Percentiles rank a stretch among this genome's conserved stretches.
Conservation (phyloP, 306 rosid genomes). For the Rosa multiflora region DNA sequence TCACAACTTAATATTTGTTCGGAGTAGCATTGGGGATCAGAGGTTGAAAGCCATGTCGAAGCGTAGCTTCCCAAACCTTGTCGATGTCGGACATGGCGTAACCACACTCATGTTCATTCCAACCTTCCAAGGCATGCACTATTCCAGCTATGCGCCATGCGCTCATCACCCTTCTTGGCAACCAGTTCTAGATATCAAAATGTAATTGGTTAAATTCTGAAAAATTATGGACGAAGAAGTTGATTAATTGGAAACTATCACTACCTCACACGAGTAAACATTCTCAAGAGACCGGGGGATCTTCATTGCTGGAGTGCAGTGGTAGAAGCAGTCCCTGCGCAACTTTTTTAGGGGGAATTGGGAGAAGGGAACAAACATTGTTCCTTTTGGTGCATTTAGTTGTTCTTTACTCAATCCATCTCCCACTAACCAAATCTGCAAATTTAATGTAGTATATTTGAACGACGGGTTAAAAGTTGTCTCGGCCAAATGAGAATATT, state of each 20-base stretch:
- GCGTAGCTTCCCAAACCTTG: conserved; percentile 60
- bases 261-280: conserved; percentile 78
- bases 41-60: conserved; percentile 67
- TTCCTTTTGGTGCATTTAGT: conserved; percentile 56
- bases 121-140: conserved; percentile 68
- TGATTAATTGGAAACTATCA: not conserved
- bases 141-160: conserved; percentile 75
- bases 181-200: conserved; percentile 43
- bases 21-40: not conserved
- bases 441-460: not conserved
- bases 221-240: not conserved
- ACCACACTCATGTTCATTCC: conserved; percentile 72
- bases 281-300: conserved; percentile 51
- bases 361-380: conserved; percentile 61
- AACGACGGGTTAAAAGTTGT: no score
- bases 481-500: not conserved
- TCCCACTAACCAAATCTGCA: conserved; percentile 71
- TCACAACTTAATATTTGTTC: not conserved
- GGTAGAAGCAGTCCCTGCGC: conserved; percentile 67
- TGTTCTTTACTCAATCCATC: conserved; percentile 50
- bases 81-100: conserved; percentile 35
- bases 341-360: conserved; percentile 60
- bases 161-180: conserved; percentile 81
- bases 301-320: conserved; percentile 63
- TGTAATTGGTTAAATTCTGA: not conserved